A percentile compares a stretch with the other conserved stretches of the same genome.
phyloP scores from a whole-genome alignment of 2,329 filamentous ascomycete genomes.

The Arthroderma uncinatum region DNA sequence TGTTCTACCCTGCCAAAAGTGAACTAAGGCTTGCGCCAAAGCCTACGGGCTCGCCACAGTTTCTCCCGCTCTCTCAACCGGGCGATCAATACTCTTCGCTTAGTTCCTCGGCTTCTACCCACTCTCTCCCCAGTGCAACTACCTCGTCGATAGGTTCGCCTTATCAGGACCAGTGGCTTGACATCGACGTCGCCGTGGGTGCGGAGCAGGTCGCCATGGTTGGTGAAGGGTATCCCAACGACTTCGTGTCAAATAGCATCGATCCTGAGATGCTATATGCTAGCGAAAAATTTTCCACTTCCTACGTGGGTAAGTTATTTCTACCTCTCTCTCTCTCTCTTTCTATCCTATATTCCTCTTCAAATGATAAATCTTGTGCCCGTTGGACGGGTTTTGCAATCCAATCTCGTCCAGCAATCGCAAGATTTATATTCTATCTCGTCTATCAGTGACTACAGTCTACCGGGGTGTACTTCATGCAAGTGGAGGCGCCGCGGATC shows the following conservation, averaged over 20 bases:
- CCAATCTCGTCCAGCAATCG: background rate
- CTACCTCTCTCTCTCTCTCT: conserved; percentile 20
- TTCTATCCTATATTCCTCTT: background rate
- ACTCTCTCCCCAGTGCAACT: conserved; percentile 46
- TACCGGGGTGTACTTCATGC: background rate
- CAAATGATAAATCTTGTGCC: background rate
- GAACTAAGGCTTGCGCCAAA: conserved; percentile 7
- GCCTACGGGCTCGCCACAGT: conserved; percentile 8
- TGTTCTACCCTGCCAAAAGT: conserved; percentile 9
- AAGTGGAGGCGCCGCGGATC: background rate
- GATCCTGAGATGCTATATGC: conserved; percentile 34
- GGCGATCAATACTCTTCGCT: conserved; percentile 43
- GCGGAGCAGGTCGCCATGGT: conserved; percentile 55
- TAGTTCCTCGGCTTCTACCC: conserved; percentile 50
- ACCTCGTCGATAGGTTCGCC: conserved; percentile 59
- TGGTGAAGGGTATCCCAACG: conserved; percentile 46
- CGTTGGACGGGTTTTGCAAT: background rate
- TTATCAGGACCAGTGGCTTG: conserved; percentile 51
- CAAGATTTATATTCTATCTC: background rate
- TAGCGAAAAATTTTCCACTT: conserved; percentile 34
- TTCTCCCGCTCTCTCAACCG: conserved; percentile 26
- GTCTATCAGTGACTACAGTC: background rate
- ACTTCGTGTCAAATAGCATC: conserved; percentile 38
- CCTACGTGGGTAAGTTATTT: conserved; percentile 39
- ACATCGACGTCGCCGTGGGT: conserved; percentile 43